These are phyloP conservation scores for Plenodomus lindquistii DNA, from an alignment of 2,329 filamentous ascomycete genomes.

Conservation along the genomic window DNA sequence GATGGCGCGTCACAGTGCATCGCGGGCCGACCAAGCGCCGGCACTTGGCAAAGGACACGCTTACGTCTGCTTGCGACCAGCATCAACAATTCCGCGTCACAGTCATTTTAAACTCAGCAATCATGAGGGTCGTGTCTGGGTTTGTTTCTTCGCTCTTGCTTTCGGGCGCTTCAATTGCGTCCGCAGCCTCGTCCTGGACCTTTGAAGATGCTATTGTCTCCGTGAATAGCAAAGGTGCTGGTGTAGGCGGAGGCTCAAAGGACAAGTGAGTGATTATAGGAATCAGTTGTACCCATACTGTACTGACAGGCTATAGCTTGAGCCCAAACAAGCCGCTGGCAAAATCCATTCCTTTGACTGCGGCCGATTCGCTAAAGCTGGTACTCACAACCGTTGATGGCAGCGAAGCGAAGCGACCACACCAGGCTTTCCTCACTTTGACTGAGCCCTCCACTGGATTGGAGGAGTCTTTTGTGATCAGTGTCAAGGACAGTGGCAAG, in stretches of 20 bases:
- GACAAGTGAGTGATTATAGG: slow-evolving; percentile 61
- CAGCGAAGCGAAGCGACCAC: slow-evolving; percentile 78
- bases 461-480: slow-evolving; percentile 84
- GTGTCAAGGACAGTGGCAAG: slow-evolving; percentile 85
- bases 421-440: slow-evolving; percentile 90
- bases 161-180: slow-evolving; percentile 46
- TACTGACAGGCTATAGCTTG: slow-evolving; percentile 39
- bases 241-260: slow-evolving; percentile 57
- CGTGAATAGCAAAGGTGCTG: slow-evolving; percentile 63
- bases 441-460: slow-evolving; percentile 74
- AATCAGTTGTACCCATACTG: neutral
- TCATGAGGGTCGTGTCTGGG: slow-evolving; percentile 49
- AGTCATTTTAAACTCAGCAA: slow-evolving; percentile 28
- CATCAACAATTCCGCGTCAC: slow-evolving; percentile 29
- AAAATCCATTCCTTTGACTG: slow-evolving; percentile 66
- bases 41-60: slow-evolving; percentile 23
- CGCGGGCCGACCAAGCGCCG: slow-evolving; percentile 14
- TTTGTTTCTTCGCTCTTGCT: slow-evolving; percentile 50
- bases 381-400: slow-evolving; percentile 79
- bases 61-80: slow-evolving; percentile 18
- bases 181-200: slow-evolving; percentile 65
- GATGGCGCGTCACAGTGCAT: neutral
- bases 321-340: slow-evolving; percentile 60
- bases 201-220: slow-evolving; percentile 74
- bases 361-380: slow-evolving; percentile 77